These are phyloP conservation scores for Beta vulgaris DNA, from an alignment of 148 eudicot species.

Conservation along the genomic window DNA sequence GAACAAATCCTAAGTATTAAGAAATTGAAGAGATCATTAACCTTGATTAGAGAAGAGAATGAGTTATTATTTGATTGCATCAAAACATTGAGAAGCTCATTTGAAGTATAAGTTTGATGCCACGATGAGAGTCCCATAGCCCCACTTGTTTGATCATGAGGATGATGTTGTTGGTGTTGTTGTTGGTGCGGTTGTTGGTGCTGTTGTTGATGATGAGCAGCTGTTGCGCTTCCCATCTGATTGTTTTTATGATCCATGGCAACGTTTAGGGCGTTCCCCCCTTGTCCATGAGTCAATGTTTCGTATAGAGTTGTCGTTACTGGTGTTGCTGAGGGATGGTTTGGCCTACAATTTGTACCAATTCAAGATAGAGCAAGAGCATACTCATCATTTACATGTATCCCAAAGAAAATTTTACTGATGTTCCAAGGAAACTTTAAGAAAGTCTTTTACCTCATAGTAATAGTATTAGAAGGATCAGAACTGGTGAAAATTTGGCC, in stretches of 20 bases:
- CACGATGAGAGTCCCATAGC: slow-evolving; percentile 23
- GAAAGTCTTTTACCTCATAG: slow-evolving; percentile 20
- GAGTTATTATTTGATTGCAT: slow-evolving; percentile 29
- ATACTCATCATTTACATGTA: background rate
- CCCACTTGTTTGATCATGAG: slow-evolving; percentile 20
- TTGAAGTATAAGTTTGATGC: slow-evolving; percentile 37
- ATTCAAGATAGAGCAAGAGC: background rate
- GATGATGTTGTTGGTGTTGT: slow-evolving; percentile 4
- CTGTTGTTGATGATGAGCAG: slow-evolving; percentile 12
- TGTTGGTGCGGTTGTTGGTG: background rate
- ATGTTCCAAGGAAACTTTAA: background rate
- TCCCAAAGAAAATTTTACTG: background rate
- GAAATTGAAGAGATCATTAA: background rate
- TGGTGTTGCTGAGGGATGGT: slow-evolving; percentile 21
- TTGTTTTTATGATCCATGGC: slow-evolving; percentile 21
- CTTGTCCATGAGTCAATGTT: slow-evolving; percentile 13
- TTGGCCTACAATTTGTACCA: slow-evolving; percentile 12
- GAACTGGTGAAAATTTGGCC: slow-evolving; percentile 32
- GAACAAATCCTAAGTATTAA: no score
- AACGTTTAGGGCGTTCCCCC: slow-evolving; percentile 12
- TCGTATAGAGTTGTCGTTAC: slow-evolving; percentile 28
- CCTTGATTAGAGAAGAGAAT: slow-evolving; percentile 33
- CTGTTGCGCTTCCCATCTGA: slow-evolving; percentile 10
- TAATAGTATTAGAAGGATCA: slow-evolving; percentile 27
- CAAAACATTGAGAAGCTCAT: slow-evolving; percentile 36